Evolutionary conservation across 1,284 basidiomycete species (phyloP).

Genomic region (Exsudoporus floridanus): DNA sequence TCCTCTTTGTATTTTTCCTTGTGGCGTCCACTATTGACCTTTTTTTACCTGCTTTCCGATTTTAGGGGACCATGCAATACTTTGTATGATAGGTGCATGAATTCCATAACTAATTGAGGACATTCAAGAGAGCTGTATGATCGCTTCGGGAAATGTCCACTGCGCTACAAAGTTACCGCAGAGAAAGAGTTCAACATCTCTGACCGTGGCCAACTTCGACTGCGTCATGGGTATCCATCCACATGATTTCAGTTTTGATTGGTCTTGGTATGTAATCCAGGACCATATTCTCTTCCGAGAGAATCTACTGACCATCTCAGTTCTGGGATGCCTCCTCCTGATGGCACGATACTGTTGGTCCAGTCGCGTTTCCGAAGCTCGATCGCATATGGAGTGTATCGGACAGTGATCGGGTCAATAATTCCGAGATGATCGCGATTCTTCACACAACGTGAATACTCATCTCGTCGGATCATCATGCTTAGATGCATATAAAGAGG

Average conservation of each 20-base stretch:
- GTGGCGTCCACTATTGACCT: slow-evolving; percentile 4
- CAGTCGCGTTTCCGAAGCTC: no score
- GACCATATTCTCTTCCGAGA: no score
- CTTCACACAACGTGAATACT: background rate
- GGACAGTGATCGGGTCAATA: no score
- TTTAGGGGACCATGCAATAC: slow-evolving; percentile 33
- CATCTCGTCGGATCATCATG: background rate
- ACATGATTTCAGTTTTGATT: no score
- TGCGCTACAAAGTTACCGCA: background rate
- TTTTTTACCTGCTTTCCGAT: background rate
- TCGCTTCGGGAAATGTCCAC: background rate
- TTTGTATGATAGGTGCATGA: slow-evolving; percentile 30
- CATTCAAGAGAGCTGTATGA: background rate
- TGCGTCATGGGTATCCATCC: no score
- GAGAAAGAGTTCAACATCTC: background rate
- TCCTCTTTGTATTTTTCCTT: background rate
- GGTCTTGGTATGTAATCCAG: no score
- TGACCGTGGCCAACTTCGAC: background rate
- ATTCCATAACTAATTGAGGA: slow-evolving; percentile 5
- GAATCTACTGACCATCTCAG: no score
- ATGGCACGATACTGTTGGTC: no score
- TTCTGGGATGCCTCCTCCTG: no score
- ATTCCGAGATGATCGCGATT: no score
- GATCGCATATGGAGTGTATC: no score
- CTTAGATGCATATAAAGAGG: background rate